These are phyloP conservation scores for Discostella stelligeroides DNA, from an alignment of 108 stramenopile genomes.

Conservation along the genomic window DNA sequence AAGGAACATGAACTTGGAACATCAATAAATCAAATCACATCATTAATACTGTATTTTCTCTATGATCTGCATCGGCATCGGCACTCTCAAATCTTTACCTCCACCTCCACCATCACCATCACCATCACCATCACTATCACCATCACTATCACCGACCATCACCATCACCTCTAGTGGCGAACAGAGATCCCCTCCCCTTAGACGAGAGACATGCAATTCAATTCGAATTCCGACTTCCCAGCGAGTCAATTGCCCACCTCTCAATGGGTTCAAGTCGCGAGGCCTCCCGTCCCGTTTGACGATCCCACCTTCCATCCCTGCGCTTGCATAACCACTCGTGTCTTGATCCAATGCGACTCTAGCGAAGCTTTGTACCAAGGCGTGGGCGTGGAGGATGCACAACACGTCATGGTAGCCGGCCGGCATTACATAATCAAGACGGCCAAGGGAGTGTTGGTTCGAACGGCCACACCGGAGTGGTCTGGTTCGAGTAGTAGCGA, in stretches of 20 bases:
- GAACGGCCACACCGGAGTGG: slow-evolving; percentile 46
- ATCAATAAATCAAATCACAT: too few species aligned
- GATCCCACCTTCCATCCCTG: slow-evolving; percentile 63
- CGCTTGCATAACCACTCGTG: slow-evolving; percentile 74
- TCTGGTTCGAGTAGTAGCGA: slow-evolving; percentile 24
- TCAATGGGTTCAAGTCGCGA: slow-evolving; percentile 35
- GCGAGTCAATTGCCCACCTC: slow-evolving; percentile 26
- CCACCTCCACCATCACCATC: too few species aligned
- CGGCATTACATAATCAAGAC: slow-evolving; percentile 50
- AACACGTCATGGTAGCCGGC: slow-evolving; percentile 6
- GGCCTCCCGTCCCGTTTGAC: slow-evolving; percentile 62
- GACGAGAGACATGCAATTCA: slow-evolving; percentile 66
- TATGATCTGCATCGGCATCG: too few species aligned
- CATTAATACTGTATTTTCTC: too few species aligned
- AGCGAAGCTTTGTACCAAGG: neutral
- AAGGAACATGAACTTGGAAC: too few species aligned
- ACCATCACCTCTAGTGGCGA: neutral
- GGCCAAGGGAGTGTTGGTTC: slow-evolving; percentile 72
- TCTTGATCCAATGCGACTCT: slow-evolving; percentile 55
- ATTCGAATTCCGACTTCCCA: slow-evolving; percentile 79
- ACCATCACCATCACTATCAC: too few species aligned
- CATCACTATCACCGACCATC: too few species aligned
- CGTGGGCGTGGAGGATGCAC: neutral
- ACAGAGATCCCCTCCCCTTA: neutral
- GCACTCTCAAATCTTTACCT: too few species aligned